Conservation (phyloP, 495 filamentous ascomycete genomes). For the Daldinia loculata region DNA sequence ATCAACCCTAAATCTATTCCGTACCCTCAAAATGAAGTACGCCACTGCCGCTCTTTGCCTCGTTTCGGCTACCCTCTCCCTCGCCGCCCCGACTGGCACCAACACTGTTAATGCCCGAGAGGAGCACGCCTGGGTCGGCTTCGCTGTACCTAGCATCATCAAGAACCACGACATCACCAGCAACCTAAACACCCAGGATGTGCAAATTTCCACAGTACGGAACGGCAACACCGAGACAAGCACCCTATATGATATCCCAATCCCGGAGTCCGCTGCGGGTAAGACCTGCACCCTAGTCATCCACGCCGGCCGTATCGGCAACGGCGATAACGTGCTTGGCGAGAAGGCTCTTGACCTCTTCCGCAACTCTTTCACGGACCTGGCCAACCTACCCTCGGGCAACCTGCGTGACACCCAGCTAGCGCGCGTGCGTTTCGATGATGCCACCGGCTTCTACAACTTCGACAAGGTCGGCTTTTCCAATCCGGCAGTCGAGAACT, state of each 20-base stretch:
- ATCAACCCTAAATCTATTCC: not conserved
- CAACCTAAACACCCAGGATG: slow-evolving; percentile 26
- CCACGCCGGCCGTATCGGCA: slow-evolving; percentile 4
- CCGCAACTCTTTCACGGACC: slow-evolving; percentile 37
- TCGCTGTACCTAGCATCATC: slow-evolving; percentile 38
- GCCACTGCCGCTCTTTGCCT: slow-evolving; percentile 36
- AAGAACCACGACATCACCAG: slow-evolving; percentile 34
- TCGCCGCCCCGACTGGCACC: slow-evolving; percentile 36
- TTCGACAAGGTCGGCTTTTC: slow-evolving; percentile 30
- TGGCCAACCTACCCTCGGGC: slow-evolving; percentile 21
- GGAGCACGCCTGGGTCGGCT: slow-evolving; percentile 19
- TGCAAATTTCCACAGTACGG: slow-evolving; percentile 25
- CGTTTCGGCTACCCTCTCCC: slow-evolving; percentile 41
- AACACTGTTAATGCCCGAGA: slow-evolving; percentile 1
- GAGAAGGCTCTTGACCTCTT: slow-evolving; percentile 31
- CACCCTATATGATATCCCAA: slow-evolving; percentile 44
- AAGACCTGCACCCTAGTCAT: slow-evolving; percentile 40
- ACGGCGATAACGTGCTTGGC: slow-evolving; percentile 27
- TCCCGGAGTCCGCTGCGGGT: slow-evolving; percentile 33
- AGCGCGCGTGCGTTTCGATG: slow-evolving; percentile 31
- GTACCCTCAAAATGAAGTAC: slow-evolving; percentile 45
- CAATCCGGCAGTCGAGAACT: slow-evolving; percentile 30
- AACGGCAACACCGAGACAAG: slow-evolving; percentile 27
- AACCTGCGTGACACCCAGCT: slow-evolving; percentile 39
- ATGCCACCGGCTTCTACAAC: slow-evolving; percentile 30